Conservation (phyloP, 495 filamentous ascomycete species). For the Parachaetomium inaequale region DNA sequence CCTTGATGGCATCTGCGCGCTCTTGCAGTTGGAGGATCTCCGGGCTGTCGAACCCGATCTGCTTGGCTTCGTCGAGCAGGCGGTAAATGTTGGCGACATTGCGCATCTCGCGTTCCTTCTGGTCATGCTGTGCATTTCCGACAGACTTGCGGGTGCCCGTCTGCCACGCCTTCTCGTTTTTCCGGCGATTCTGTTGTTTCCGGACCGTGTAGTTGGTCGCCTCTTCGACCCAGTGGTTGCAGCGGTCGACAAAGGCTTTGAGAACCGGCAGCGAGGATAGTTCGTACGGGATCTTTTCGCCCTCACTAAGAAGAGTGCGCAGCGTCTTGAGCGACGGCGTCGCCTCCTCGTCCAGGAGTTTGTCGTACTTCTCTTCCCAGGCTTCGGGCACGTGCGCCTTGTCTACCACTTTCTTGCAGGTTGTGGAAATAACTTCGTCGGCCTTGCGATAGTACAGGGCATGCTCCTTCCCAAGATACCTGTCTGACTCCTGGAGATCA, state of each 20-base stretch:
- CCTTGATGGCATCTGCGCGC: constrained; percentile 79
- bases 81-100: constrained; percentile 86
- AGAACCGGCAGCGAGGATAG: constrained; percentile 79
- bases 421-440: constrained; percentile 61
- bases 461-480: constrained; percentile 60
- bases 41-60: constrained; percentile 88
- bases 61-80: constrained; percentile 78
- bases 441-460: constrained; percentile 70
- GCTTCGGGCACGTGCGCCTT: constrained; percentile 79
- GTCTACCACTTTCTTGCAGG: constrained; percentile 75
- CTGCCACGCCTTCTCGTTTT: constrained; percentile 92
- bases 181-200: constrained; percentile 97
- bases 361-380: constrained; percentile 90
- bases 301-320: constrained; percentile 81
- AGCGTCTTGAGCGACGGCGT: constrained; percentile 83
- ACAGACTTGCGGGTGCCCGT: constrained; percentile 59
- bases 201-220: constrained; percentile 94
- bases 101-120: constrained; percentile 86
- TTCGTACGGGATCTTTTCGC: constrained; percentile 94
- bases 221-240: constrained; percentile 98
- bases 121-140: constrained; percentile 62
- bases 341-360: constrained; percentile 72
- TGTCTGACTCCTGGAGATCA: constrained; percentile 56
- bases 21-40: constrained; percentile 87
- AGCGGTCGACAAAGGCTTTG: constrained; percentile 85